Evolutionary conservation across 2,329 filamentous ascomycete species (phyloP), one percentile per base, ranked within the genome.

Genomic region (Fusarium sp.): DNA sequence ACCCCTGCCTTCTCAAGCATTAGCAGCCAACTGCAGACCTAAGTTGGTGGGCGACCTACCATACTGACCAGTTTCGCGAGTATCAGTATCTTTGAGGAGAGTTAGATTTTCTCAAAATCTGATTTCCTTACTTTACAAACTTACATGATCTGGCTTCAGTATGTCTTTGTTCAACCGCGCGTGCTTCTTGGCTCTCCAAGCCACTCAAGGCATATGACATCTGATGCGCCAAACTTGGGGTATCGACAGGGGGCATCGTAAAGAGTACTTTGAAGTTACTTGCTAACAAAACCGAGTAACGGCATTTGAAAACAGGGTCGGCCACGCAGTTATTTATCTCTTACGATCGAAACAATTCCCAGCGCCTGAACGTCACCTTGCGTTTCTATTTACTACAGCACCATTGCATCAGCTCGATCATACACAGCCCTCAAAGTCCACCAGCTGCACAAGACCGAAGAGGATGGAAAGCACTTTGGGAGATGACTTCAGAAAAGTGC

Each of bases 201-300:
- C 24, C 32, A 13, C 41, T 16, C 6, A 32, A 38, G 32, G 44
- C 29, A 24, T 38, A 27, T 48, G 13, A n/a, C 38, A 8, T 40
- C 13, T 24, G 46, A 65, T 48, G 44, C 8, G 34, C 20, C 11
- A 24, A 16, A 30, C 30, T 51, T 32, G 40, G 51, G 34, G 55
- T 43, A 56, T 22, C 10, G 46, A 45, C 47, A 64, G 22, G 63
- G 63, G 54, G 20, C 44, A 65, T 66, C 6, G 11, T 51, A 22
- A 49, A 48, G 45, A 54, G 24, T 67, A 65, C 64, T 30, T 67
- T 32, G 22, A 24, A 18, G 61, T 53, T 65, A 65, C 63, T 49
- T 61, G 30, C 24, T 38, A 47, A 48, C 32, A 15, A 47, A 58
- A 24, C 24, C 20, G 20, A 3, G 18, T 40, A 20, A 20, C 8